Conservation (phyloP, 108 stramenopile species). For the Bacterosira constricta region DNA sequence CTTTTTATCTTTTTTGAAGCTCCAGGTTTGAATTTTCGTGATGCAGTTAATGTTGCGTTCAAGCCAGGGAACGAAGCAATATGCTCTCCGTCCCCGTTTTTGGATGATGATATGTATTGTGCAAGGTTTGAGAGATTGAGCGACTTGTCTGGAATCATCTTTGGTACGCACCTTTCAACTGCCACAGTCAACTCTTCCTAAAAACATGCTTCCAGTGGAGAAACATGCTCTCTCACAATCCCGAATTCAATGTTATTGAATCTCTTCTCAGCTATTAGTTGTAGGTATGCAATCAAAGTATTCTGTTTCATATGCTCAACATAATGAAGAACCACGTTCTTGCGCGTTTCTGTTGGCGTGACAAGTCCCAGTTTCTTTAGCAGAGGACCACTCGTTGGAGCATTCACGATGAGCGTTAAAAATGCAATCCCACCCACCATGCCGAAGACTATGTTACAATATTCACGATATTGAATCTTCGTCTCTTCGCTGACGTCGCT, state of each 20-base stretch:
- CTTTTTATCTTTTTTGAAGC: not conserved
- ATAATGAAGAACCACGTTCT: slow-evolving; percentile 48
- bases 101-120: not conserved
- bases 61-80: not conserved
- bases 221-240: slow-evolving; percentile 26
- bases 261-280: not conserved
- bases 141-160: slow-evolving; percentile 11
- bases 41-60: not conserved
- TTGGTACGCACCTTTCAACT: not conserved
- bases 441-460: slow-evolving; percentile 29
- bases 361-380: slow-evolving; percentile 57
- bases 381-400: slow-evolving; percentile 53
- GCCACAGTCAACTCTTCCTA: slow-evolving; percentile 20
- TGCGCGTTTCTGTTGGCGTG: slow-evolving; percentile 53
- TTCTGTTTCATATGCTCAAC: not conserved
- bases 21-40: not conserved
- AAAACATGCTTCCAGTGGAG: slow-evolving; percentile 20
- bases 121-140: slow-evolving; percentile 1
- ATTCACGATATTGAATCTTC: not conserved
- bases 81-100: not conserved
- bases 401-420: slow-evolving; percentile 62
- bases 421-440: slow-evolving; percentile 62
- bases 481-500: not conserved
- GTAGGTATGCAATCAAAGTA: slow-evolving; percentile 1
- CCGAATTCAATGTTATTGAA: slow-evolving; percentile 25